Base-by-base conservation (phyloP, 1,284 basidiomycete species). In the Trichosporon faecale region DNA sequence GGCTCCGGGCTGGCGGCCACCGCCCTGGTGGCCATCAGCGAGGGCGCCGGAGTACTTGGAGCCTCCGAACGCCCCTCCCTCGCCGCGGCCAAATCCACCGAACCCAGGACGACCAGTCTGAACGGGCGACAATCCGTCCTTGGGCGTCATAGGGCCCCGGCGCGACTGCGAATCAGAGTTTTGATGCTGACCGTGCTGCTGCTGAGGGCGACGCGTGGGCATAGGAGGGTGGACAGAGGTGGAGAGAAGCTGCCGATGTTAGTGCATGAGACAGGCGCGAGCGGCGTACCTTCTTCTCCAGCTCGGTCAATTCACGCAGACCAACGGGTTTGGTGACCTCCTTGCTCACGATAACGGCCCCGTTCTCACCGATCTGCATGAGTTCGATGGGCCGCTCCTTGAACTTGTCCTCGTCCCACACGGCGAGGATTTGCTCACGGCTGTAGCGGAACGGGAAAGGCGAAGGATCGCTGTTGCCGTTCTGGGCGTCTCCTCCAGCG, bases 341-440 rank as follows among this genome's bases (percentile, higher is more conserved):
- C 79, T 93, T 91, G 74, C 90, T 88, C 33, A 94, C 91, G 74
- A 95, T 89, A 66, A 93, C 92, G 66, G 91, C 91, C 88, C 91
- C 93, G 72, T 89, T 87, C 82, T 93, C 92, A 1, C 70, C 73
- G 74, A 81, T 72, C 65, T 80, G 74, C 14, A 78, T 76, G 7
- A 94, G 91, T 83, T 95, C 93, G 65, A 94, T 86, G 49, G 91
- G 92, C 29, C 93, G 86, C 87, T 81, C 88, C 88, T 70, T 91
- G 89, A 71, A 89, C 88, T 82, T 81, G 67, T 89, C 89, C 75
- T 93, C 92, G 80, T 88, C 91, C 83, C 91, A 95, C 74, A 95
- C 90, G 81, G 88, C 87, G 68, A 95, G 86, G 84, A 95, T 87
- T 73, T 93, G 91, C 73, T 94, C 92, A 80, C 90, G 91, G 16